phyloP scores from a whole-genome alignment of 257 asterid genomes.

The Salvia splendens region DNA sequence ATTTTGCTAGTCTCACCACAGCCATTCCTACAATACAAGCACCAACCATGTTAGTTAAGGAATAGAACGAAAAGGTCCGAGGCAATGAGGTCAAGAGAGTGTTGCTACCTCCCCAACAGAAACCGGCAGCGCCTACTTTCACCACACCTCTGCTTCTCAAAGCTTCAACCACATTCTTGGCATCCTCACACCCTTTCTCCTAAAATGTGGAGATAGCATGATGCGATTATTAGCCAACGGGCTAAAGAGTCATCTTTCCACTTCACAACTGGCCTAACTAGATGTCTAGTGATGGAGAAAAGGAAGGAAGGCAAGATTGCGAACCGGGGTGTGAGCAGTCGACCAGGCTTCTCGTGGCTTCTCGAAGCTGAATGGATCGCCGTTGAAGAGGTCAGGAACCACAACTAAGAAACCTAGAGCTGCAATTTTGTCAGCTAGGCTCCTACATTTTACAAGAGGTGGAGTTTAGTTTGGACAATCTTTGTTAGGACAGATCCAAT shows the following conservation, averaged over 20 bases:
- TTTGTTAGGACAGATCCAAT: not conserved
- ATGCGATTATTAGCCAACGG: constrained; percentile 7
- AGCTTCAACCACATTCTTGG: constrained; percentile 47
- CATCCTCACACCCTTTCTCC: constrained; percentile 73
- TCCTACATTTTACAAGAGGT: constrained; percentile 42
- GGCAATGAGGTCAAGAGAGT: not conserved
- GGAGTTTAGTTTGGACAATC: constrained; percentile 1
- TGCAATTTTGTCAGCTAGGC: constrained; percentile 67
- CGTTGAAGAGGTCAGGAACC: constrained; percentile 74
- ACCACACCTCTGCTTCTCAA: constrained; percentile 58
- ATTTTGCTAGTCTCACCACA: constrained; percentile 54
- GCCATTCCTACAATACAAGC: constrained; percentile 44
- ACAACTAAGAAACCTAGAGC: constrained; percentile 57
- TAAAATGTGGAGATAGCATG: constrained; percentile 24
- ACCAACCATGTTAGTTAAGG: not conserved
- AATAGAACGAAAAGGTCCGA: too few species aligned
- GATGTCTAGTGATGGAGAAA: not conserved
- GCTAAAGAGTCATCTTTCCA: not conserved
- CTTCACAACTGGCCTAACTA: not conserved
- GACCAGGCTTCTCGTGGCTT: constrained; percentile 44
- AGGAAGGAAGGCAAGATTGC: constrained; percentile 3
- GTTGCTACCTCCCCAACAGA: constrained; percentile 78
- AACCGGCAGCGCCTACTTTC: constrained; percentile 68
- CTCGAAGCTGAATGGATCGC: constrained; percentile 53
- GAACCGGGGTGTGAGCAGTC: constrained; percentile 48